phyloP scores from a whole-genome alignment of 371 early-diverging fungal species.

The Mortierella sp. region DNA sequence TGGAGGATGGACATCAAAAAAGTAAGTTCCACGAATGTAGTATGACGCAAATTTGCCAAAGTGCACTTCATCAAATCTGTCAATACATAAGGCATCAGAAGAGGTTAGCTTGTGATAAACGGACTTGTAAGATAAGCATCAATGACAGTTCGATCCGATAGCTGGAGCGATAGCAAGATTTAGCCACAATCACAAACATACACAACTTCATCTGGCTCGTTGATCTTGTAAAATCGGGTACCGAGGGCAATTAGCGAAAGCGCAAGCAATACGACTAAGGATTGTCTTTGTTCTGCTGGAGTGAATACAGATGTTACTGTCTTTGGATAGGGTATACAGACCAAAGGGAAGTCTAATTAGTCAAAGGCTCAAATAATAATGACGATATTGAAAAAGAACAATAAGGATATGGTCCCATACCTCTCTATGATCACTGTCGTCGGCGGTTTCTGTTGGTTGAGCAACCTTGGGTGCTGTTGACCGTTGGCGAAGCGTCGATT shows the following conservation, averaged over 20 bases:
- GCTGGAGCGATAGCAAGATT: neutral
- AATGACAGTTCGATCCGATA: neutral
- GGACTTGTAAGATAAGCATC: neutral
- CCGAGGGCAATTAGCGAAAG: constrained; percentile 60
- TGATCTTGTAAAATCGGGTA: constrained; percentile 73
- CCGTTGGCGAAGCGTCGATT: constrained; percentile 42
- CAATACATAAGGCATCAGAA: neutral
- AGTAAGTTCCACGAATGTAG: constrained; percentile 93
- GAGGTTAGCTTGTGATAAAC: neutral
- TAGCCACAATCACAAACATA: constrained; percentile 57
- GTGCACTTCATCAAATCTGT: constrained; percentile 94
- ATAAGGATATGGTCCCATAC: constrained; percentile 14
- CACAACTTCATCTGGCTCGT: constrained; percentile 80
- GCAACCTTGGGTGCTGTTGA: constrained; percentile 6
- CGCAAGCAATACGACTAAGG: constrained; percentile 25
- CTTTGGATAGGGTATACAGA: neutral
- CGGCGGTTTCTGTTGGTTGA: neutral
- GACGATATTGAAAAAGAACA: neutral
- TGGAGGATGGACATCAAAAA: constrained; percentile 99
- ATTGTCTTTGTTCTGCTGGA: constrained; percentile 34
- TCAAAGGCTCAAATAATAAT: neutral
- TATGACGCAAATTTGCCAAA: constrained; percentile 99
- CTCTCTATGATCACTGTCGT: constrained; percentile 15
- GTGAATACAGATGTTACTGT: constrained; percentile 39
- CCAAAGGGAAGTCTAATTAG: neutral